Evolutionary conservation across 2,329 filamentous ascomycete genomes (phyloP).

Genomic region (Apiospora phragmitis): DNA sequence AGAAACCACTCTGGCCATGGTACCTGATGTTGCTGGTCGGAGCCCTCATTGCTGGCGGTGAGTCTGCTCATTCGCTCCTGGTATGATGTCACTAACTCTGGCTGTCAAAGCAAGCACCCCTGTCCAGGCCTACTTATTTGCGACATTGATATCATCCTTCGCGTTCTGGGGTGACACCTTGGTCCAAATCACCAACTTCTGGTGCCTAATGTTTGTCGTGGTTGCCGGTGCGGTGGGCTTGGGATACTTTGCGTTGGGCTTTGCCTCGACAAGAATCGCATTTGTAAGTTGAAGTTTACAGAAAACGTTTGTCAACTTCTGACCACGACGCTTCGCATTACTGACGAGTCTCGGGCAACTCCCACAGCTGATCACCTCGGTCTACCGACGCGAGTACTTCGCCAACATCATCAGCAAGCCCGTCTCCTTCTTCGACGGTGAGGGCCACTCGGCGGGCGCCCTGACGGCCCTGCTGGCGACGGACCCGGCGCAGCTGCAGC

Average conservation of each 20-base stretch:
- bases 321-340: no score
- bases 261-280: constrained; percentile 79
- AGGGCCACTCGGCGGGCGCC: constrained; percentile 35
- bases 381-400: constrained; percentile 46
- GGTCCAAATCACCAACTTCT: constrained; percentile 72
- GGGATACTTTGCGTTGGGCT: constrained; percentile 64
- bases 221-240: constrained; percentile 60
- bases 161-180: constrained; percentile 40
- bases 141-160: constrained; percentile 45
- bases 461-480: background rate
- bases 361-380: constrained; percentile 94
- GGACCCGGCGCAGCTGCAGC: background rate
- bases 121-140: constrained; percentile 57
- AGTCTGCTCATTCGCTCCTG: constrained; percentile 6
- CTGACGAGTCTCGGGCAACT: no score
- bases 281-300: no score
- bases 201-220: constrained; percentile 86
- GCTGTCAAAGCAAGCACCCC: constrained; percentile 42
- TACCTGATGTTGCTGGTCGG: constrained; percentile 38
- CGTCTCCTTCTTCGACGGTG: constrained; percentile 60
- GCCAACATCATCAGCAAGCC: constrained; percentile 40
- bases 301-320: no score
- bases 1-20: constrained; percentile 56
- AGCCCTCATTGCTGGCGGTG: constrained; percentile 36
- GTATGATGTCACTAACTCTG: background rate